A percentile compares a stretch with the other conserved stretches of the same genome.
These are phyloP conservation scores for Helminthosporium solani DNA, from an alignment of 2,329 filamentous ascomycete genomes.

Conservation along the genomic window DNA sequence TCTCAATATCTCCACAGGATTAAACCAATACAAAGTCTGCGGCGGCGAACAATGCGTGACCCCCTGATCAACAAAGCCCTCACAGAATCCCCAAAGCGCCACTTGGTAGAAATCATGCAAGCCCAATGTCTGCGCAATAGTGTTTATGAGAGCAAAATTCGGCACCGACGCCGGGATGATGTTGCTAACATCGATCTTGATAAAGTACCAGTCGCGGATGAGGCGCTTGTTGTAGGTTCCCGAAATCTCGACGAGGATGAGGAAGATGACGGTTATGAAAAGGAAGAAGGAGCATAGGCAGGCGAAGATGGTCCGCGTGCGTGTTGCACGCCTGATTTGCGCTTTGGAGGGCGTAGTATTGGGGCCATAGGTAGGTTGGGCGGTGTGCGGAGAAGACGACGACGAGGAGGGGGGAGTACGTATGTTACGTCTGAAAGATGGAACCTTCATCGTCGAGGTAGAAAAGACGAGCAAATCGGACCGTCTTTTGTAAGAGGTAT, in stretches of 20 bases:
- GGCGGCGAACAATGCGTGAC: constrained; percentile 75
- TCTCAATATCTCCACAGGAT: constrained; percentile 79
- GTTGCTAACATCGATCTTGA: constrained; percentile 78
- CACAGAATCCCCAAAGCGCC: constrained; percentile 88
- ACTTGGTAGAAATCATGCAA: constrained; percentile 94
- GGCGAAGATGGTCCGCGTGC: constrained; percentile 61
- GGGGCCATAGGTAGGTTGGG: constrained; percentile 7
- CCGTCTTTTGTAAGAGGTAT: too few species aligned
- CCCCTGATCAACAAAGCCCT: constrained; percentile 74
- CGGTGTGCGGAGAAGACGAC: background rate
- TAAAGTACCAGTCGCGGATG: constrained; percentile 74
- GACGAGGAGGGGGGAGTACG: background rate
- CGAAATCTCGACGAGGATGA: constrained; percentile 78
- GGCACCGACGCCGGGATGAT: constrained; percentile 74
- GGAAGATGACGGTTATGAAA: constrained; percentile 71
- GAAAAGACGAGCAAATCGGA: too few species aligned
- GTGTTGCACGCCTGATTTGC: constrained; percentile 44
- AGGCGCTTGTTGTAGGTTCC: constrained; percentile 65
- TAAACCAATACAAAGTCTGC: constrained; percentile 79
- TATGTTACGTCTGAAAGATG: background rate
- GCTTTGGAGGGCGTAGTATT: constrained; percentile 26
- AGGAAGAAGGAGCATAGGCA: constrained; percentile 68
- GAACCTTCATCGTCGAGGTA: background rate
- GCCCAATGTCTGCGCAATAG: constrained; percentile 79
- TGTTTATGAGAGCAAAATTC: constrained; percentile 77